Evolutionary conservation across 768 basidiomycete genomes (phyloP).

Genomic region (Butyriboletus loyo): DNA sequence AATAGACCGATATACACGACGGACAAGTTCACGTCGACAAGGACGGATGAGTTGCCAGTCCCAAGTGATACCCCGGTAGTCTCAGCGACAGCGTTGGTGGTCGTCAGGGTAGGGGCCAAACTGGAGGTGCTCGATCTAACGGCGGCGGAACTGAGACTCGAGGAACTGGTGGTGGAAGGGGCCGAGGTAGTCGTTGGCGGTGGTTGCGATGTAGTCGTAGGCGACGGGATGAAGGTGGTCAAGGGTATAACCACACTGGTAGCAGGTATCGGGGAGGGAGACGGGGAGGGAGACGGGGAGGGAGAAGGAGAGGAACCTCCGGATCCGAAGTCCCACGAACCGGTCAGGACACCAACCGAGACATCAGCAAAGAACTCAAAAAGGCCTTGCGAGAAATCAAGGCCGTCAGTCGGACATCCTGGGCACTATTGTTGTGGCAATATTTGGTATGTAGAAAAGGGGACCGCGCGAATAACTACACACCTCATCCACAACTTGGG

Average conservation of each 20-base stretch:
- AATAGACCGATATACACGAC: slow-evolving; percentile 21
- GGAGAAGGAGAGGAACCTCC: slow-evolving; percentile 16
- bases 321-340: slow-evolving; percentile 50
- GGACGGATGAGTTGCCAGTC: slow-evolving; percentile 3
- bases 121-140: slow-evolving; percentile 21
- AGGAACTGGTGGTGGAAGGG: slow-evolving; percentile 12
- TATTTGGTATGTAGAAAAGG: not conserved
- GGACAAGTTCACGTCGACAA: slow-evolving; percentile 14
- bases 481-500: slow-evolving; percentile 63
- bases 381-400: slow-evolving; percentile 67
- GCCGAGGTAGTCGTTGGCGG: slow-evolving; percentile 21
- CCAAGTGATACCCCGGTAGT: slow-evolving; percentile 11
- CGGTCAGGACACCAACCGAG: slow-evolving; percentile 53
- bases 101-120: slow-evolving; percentile 18
- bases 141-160: slow-evolving; percentile 5
- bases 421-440: slow-evolving; percentile 48
- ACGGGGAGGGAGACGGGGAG: slow-evolving; percentile 17
- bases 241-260: slow-evolving; percentile 4
- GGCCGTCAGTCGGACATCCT: slow-evolving; percentile 59
- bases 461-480: not conserved
- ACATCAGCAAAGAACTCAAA: slow-evolving; percentile 57
- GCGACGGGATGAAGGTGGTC: slow-evolving; percentile 23
- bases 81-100: slow-evolving; percentile 11
- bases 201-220: slow-evolving; percentile 23
- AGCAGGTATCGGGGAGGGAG: slow-evolving; percentile 14